Evolutionary conservation across 352 stramenopile species (phyloP), one percentile per base, ranked within the genome.

Genomic region (Globisporangium recalcitrans): DNA sequence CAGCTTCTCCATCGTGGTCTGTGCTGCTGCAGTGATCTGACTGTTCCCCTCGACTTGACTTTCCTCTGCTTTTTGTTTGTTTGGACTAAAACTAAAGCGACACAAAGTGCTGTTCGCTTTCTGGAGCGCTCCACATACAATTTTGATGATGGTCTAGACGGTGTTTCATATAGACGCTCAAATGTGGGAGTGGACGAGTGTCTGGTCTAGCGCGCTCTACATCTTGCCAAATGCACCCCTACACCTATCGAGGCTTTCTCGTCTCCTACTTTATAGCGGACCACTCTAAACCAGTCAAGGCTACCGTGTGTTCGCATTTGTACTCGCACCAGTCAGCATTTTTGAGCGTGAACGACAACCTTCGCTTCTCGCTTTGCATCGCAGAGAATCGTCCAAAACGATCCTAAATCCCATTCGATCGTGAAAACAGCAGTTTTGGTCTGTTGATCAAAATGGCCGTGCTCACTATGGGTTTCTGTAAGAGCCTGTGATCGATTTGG

Each of bases 1-100:
- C 19, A 95, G 81, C 82, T 91, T 92, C 69, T 95, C 86, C 85
- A 95, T 95, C 44, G 36, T 69, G 11, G 16, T 14, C n/a, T n/a
- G n/a, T n/a, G n/a, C n/a, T n/a, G n/a, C n/a, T n/a, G n/a, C n/a
- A 24, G 40, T 0, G 52, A 14, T 19, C 46, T 21, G 6, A 6
- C 31, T 26, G n/a, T 27, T 38, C 62, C 36, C n/a, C 14, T 51
- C 24, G 19, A n/a, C 22, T 22, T 53, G 65, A n/a, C 21, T 53
- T 31, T 47, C n/a, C 22, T 27, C 24, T 4, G 32, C 29, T 16
- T 29, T 46, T 46, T 21, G 13, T n/a, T 49, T 51, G 34, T 13
- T 60, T 29, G 22, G 42, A 55, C 31, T 44, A 47, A 62, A 53
- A n/a, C n/a, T n/a, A n/a, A n/a, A n/a, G 14, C 21, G 13, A 21